These are phyloP conservation scores for Dinochytrium kinnereticum DNA, from an alignment of 371 early-diverging fungal genomes.

Conservation along the genomic window DNA sequence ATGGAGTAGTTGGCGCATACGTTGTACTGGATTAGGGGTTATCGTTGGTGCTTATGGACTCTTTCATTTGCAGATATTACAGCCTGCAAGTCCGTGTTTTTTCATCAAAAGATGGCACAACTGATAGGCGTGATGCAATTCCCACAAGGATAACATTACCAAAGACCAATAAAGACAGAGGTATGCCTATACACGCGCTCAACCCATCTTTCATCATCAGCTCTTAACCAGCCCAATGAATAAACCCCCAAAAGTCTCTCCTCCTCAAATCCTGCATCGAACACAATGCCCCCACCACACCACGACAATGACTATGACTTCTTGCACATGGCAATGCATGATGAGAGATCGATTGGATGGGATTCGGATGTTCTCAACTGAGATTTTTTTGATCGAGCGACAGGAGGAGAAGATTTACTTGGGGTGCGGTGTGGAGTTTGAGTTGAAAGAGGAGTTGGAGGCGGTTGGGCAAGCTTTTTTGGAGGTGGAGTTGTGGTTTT, in stretches of 20 bases:
- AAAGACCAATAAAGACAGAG: neutral
- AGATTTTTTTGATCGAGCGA: slow-evolving; percentile 27
- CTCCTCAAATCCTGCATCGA: neutral
- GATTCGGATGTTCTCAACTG: slow-evolving; percentile 11
- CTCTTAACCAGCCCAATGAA: neutral
- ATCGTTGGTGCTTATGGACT: no score
- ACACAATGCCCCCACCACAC: neutral
- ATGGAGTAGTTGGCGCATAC: no score
- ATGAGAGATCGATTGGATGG: neutral
- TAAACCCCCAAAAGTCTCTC: no score
- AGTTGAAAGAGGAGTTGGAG: slow-evolving; percentile 15
- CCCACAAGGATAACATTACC: neutral
- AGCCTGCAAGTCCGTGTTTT: slow-evolving; percentile 23
- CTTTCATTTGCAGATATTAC: no score
- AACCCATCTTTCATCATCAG: neutral
- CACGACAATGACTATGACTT: neutral
- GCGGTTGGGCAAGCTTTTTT: neutral
- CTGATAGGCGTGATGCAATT: slow-evolving; percentile 13
- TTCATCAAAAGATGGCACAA: slow-evolving; percentile 10
- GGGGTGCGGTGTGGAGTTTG: slow-evolving; percentile 28
- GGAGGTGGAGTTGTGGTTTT: slow-evolving; percentile 14
- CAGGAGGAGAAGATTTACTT: slow-evolving; percentile 22
- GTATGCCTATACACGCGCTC: neutral
- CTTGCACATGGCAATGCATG: slow-evolving; percentile 18
- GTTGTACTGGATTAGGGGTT: no score